These are phyloP conservation scores for Dalechampia spathulata DNA, from an alignment of 441 rosid species.

Conservation along the genomic window DNA sequence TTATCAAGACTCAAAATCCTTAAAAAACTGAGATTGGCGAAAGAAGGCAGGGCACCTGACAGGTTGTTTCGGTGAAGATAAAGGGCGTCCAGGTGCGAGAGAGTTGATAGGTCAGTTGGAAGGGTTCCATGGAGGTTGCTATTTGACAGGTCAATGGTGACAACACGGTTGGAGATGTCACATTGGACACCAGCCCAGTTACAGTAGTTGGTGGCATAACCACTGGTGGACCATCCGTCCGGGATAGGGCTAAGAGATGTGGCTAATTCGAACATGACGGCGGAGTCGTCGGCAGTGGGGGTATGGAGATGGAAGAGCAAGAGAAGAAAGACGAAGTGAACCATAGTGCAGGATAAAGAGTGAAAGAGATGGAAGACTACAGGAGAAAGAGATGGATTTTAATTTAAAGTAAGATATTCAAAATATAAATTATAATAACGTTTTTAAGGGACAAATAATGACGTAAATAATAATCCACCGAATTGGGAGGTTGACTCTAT, in stretches of 20 bases:
- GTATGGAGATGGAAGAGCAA: not conserved
- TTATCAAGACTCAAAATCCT: constrained; percentile 38
- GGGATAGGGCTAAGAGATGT: not conserved
- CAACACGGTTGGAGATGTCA: not conserved
- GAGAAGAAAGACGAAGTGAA: not conserved
- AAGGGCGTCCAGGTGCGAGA: constrained; percentile 37
- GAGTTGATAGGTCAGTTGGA: constrained; percentile 10
- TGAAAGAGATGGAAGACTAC: no score
- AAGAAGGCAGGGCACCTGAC: constrained; percentile 41
- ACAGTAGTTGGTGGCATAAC: not conserved
- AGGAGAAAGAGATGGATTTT: no score
- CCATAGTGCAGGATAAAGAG: no score
- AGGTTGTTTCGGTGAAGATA: constrained; percentile 42
- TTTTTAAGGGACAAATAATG: no score
- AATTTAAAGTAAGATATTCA: no score
- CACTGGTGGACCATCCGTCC: not conserved
- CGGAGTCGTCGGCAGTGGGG: not conserved
- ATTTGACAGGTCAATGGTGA: not conserved
- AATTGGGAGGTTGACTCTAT: no score
- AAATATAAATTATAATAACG: no score
- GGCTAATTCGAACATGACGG: not conserved
- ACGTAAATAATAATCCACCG: no score
- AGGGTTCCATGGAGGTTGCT: not conserved
- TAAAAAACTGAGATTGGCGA: constrained; percentile 42
- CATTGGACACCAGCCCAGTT: not conserved